These are phyloP conservation scores for Kalaharituber pfeilii DNA, from an alignment of 2,329 filamentous ascomycete genomes.

Conservation along the genomic window DNA sequence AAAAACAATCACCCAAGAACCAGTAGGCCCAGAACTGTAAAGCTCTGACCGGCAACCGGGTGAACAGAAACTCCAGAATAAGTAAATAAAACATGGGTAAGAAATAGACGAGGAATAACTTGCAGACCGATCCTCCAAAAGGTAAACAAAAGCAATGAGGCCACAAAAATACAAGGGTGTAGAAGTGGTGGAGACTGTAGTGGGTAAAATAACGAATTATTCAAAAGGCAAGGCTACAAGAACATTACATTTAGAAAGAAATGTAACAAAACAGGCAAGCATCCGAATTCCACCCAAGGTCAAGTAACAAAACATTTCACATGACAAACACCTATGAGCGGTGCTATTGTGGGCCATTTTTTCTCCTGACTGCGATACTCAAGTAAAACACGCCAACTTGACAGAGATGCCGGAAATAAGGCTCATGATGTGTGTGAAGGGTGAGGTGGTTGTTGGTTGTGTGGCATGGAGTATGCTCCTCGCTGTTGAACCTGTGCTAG, in stretches of 20 bases:
- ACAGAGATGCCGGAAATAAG: conserved; percentile 7
- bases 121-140: conserved; percentile 2
- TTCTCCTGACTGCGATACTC: no score
- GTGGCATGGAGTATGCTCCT: conserved; percentile 45
- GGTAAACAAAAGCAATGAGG: neutral
- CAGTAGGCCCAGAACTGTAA: neutral
- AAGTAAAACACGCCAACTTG: neutral
- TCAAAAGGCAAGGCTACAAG: neutral
- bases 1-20: neutral
- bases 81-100: neutral
- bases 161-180: neutral
- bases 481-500: conserved; percentile 26
- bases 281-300: neutral
- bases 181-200: neutral
- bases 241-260: conserved; percentile 1
- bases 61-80: neutral
- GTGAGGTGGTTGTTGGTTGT: conserved; percentile 67
- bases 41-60: neutral
- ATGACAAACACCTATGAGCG: no score
- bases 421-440: conserved; percentile 51
- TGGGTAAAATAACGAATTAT: neutral
- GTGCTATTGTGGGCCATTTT: no score
- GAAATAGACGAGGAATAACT: neutral
- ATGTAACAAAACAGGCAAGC: neutral
- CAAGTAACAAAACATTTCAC: neutral